Percentiles rank a stretch among this genome's conserved stretches.
These are phyloP conservation scores for Punica granatum DNA, from an alignment of 345 rosid genomes.

Conservation along the genomic window DNA sequence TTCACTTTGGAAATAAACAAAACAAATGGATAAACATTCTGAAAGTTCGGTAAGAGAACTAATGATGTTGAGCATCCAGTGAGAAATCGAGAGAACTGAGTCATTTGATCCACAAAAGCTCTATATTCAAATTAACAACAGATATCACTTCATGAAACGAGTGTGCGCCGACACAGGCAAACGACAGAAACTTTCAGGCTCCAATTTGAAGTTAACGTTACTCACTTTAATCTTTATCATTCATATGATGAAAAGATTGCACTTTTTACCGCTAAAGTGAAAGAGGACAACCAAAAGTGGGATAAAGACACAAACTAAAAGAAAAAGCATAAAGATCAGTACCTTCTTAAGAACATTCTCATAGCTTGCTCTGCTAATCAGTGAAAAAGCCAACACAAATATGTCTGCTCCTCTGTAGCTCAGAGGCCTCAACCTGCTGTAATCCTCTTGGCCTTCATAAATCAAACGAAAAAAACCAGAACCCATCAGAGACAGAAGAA, in stretches of 20 bases:
- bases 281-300: conserved; percentile 7
- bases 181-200: neutral
- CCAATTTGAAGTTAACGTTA: neutral
- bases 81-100: neutral
- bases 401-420: conserved; percentile 98
- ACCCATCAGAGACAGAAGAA: neutral
- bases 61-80: neutral
- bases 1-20: no score
- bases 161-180: no score
- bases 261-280: conserved; percentile 5
- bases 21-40: no score
- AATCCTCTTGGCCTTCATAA: conserved; percentile 88
- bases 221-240: neutral
- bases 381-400: conserved; percentile 84
- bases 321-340: conserved; percentile 12
- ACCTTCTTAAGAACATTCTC: conserved; percentile 98
- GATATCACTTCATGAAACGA: no score
- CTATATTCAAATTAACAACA: no score
- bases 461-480: conserved; percentile 8
- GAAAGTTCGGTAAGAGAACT: neutral
- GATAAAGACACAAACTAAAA: conserved; percentile 7
- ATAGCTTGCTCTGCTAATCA: conserved; percentile 91
- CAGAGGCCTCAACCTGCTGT: conserved; percentile 94
- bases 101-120: neutral
- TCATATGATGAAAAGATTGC: neutral